Percentiles rank a stretch among this genome's conserved stretches.
Evolutionary conservation across 1,284 basidiomycete species (phyloP).

Genomic region (Leccinum fallax): DNA sequence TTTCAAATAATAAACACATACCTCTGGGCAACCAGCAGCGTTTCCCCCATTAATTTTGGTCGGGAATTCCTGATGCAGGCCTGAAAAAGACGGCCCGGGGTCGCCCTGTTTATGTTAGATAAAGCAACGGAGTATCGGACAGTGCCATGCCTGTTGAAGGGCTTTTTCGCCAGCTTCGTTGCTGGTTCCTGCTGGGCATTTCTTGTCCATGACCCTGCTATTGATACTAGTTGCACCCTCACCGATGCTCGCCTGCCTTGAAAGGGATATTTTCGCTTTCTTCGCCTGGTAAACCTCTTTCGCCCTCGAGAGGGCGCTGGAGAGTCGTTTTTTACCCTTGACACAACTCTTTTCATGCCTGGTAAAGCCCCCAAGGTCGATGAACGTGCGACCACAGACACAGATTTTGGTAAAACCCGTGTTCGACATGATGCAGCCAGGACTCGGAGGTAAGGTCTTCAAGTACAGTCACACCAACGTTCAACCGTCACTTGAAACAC

Average conservation of each 20-base stretch:
- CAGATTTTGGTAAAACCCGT: background rate
- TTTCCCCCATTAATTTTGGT: background rate
- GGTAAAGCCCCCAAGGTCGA: background rate
- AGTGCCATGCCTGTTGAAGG: background rate
- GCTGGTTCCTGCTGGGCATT: background rate
- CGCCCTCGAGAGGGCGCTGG: background rate
- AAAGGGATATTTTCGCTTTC: background rate
- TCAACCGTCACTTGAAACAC: background rate
- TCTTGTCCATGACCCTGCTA: background rate
- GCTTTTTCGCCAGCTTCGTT: background rate
- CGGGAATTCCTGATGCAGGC: background rate
- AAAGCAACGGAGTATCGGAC: background rate
- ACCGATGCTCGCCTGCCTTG: background rate
- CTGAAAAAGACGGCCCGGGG: background rate
- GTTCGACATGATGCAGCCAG: background rate
- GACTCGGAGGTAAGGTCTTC: background rate
- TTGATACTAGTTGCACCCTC: background rate
- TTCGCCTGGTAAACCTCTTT: background rate
- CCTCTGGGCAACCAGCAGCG: background rate
- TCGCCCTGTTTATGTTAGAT: conserved; percentile 1
- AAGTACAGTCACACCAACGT: too few species aligned
- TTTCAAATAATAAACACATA: background rate
- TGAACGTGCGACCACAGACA: background rate
- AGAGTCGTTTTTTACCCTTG: background rate
- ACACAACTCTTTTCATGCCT: background rate